Base-by-base conservation (phyloP, 176 grass and related monocot genomes). In the Eragrostis nindensis region DNA sequence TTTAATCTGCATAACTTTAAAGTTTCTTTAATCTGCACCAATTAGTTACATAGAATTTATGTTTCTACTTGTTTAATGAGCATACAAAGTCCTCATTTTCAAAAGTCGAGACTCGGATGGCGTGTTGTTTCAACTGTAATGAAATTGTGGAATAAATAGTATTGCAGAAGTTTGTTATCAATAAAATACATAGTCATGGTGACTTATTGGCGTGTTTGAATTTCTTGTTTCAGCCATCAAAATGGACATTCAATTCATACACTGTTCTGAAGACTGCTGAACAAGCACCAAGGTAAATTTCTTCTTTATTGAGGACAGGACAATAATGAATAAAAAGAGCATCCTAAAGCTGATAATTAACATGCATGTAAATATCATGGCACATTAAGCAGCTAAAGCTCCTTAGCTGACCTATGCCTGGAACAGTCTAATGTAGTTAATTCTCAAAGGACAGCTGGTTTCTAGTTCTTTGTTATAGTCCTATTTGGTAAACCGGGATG, bases 171-270 rank as follows among this genome's bases (percentile, higher is more conserved):
- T 40, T 4, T 63, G 12, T 71, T 82, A 41, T 70, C 9, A 80
- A 64, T 42, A 74, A 42, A n/a, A 57, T 43, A 60, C 5, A 71
- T 19, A 49, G 45, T 79, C 70, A 19, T 70, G 42, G 45, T 92
- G 13, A 80, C n/a, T 40, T 25, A 62, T 50, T 87, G 19, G 57
- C n/a, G 9, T 46, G 46, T 70, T 71, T 74, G 44, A 69, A 50
- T 84, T 65, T 76, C 19, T 84, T 80, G 52, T 90, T 94, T 86
- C 96, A 98, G 96, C 96, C 96, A 71, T 75, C 81, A 49, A 91
- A 98, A 85, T 98, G 96, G 96, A 83, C 78, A 79, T 98, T 95
- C 84, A 98, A 68, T 70, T 91, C 96, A 25, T 90, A 95, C 67
- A 93, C 96, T 73, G 2, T 98, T 84, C 72, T 98, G 72, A 98